Conservation (phyloP, 768 basidiomycete genomes). For the Lentinus tigrinus region DNA sequence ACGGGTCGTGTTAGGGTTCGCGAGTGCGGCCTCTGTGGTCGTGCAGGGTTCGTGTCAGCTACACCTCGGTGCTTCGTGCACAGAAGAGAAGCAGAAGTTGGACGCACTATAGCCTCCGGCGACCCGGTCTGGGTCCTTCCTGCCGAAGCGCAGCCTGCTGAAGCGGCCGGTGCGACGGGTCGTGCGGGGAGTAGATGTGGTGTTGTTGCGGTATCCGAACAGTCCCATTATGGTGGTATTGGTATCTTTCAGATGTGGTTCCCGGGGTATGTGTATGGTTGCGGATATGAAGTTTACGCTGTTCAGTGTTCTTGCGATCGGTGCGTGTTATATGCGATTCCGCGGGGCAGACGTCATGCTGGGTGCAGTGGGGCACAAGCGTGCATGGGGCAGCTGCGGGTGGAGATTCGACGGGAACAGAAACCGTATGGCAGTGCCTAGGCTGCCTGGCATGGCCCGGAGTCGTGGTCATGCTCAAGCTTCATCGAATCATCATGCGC, state of each 20-base stretch:
- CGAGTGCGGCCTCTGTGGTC: constrained; percentile 42
- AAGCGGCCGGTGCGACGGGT: constrained; percentile 8
- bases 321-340: not conserved
- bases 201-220: not conserved
- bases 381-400: not conserved
- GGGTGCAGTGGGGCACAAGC: not conserved
- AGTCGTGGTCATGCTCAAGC: constrained; percentile 1
- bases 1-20: constrained; percentile 51
- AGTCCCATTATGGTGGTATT: not conserved
- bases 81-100: not conserved
- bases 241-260: not conserved
- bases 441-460: not conserved
- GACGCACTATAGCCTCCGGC: constrained; percentile 49
- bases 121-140: constrained; percentile 41
- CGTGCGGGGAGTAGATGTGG: not conserved
- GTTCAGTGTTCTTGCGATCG: not conserved
- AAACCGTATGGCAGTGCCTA: not conserved
- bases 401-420: not conserved
- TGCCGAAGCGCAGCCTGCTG: constrained; percentile 13
- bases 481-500: not conserved
- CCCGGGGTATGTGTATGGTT: not conserved
- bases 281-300: not conserved
- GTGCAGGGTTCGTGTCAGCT: not conserved
- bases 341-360: not conserved
- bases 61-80: not conserved